These are phyloP conservation scores for Stephanodiscus triporus DNA, from an alignment of 108 stramenopile species.

Conservation along the genomic window DNA sequence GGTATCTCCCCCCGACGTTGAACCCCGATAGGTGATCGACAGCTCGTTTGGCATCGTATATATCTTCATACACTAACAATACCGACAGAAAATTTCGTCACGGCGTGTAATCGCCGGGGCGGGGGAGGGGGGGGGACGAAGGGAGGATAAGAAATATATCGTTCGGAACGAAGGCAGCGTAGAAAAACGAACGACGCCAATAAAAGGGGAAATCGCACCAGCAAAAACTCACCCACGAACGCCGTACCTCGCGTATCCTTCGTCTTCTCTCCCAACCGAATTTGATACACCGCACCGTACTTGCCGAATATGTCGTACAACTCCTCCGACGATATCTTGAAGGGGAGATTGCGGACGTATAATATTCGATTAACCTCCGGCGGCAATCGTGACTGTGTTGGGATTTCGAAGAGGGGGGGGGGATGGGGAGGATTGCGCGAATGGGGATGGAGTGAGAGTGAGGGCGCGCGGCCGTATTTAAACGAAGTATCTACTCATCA, in stretches of 20 bases:
- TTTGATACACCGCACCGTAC: constrained; percentile 98
- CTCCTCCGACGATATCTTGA: constrained; percentile 96
- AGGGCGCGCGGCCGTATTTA: too few species aligned
- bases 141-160: neutral
- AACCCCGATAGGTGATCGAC: constrained; percentile 97
- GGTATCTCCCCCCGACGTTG: constrained; percentile 96
- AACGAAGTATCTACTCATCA: too few species aligned
- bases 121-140: neutral
- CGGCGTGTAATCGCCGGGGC: neutral
- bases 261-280: constrained; percentile 81
- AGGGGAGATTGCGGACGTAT: constrained; percentile 98
- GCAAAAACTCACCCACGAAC: constrained; percentile 85
- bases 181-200: neutral
- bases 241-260: constrained; percentile 96
- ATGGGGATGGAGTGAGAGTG: neutral
- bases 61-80: constrained; percentile 80
- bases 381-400: constrained; percentile 79
- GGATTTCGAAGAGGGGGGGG: neutral
- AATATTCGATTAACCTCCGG: constrained; percentile 97
- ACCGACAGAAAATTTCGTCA: neutral
- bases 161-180: neutral
- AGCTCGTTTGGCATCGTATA: constrained; percentile 97
- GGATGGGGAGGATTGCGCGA: neutral
- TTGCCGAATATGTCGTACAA: constrained; percentile 99
- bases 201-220: neutral